Conservation (phyloP, 2,329 filamentous ascomycete genomes). For the Curvularia eragrostidis region DNA sequence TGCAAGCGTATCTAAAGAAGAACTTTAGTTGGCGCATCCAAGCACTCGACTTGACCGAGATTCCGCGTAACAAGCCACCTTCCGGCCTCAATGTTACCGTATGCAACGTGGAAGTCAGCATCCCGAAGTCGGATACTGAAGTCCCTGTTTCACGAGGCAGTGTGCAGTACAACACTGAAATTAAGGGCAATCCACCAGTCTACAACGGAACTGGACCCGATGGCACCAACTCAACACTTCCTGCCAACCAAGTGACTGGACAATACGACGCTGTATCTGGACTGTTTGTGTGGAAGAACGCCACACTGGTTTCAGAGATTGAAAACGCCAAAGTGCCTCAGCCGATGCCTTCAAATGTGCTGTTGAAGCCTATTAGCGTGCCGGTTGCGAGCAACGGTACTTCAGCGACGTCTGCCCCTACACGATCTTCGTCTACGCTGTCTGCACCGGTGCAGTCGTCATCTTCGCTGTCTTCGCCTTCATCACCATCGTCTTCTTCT, state of each 20-base stretch:
- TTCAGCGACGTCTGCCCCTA: background rate
- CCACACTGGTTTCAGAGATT: constrained; percentile 7
- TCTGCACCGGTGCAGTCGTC: background rate
- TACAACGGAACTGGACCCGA: constrained; percentile 27
- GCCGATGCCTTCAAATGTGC: background rate
- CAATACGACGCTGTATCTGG: constrained; percentile 20
- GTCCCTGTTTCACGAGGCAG: constrained; percentile 36
- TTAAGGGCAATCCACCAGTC: constrained; percentile 35
- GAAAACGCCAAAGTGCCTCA: background rate
- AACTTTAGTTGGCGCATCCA: constrained; percentile 46
- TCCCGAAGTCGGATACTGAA: constrained; percentile 34
- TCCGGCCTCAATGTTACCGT: constrained; percentile 42
- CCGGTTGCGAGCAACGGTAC: constrained; percentile 16
- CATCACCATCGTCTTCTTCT: background rate
- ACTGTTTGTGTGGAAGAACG: constrained; percentile 27
- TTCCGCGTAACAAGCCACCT: constrained; percentile 35
- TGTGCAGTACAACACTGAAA: constrained; percentile 33
- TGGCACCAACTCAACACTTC: constrained; percentile 25
- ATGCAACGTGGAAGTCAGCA: constrained; percentile 31
- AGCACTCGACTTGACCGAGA: constrained; percentile 38
- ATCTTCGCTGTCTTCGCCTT: background rate
- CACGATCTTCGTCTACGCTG: background rate
- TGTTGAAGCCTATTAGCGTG: constrained; percentile 15
- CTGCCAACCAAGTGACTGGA: constrained; percentile 17
- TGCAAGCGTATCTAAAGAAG: constrained; percentile 35